Conservation (phyloP, 2,329 filamentous ascomycete genomes). For the Eutypa lata region DNA sequence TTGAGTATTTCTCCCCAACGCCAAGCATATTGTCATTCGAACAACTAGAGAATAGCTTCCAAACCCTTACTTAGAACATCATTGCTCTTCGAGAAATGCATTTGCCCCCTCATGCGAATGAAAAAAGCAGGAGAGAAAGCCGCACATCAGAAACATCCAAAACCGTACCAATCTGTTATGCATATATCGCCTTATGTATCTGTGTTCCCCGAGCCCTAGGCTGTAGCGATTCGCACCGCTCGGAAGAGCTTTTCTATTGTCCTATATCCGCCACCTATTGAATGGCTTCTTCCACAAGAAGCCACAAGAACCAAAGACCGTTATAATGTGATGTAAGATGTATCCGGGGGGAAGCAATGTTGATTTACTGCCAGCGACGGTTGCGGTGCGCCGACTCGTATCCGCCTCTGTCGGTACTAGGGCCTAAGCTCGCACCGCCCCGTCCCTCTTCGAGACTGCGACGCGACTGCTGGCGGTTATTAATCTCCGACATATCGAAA, state of each 20-base stretch:
- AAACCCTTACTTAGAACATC: too few species aligned
- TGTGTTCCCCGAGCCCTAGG: neutral
- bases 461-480: slow-evolving; percentile 50
- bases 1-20: too few species aligned
- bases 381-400: slow-evolving; percentile 33
- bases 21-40: too few species aligned
- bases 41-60: too few species aligned
- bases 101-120: too few species aligned
- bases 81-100: too few species aligned
- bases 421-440: slow-evolving; percentile 36
- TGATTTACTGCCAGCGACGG: slow-evolving; percentile 21
- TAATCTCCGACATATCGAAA: slow-evolving; percentile 70
- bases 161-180: slow-evolving; percentile 15
- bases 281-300: too few species aligned
- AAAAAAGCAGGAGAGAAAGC: neutral
- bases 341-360: neutral
- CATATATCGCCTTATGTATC: slow-evolving; percentile 9
- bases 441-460: slow-evolving; percentile 56
- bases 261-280: too few species aligned
- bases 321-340: neutral
- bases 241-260: too few species aligned
- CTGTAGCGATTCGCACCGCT: too few species aligned
- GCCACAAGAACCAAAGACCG: neutral
- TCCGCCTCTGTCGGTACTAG: slow-evolving; percentile 31
- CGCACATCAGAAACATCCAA: slow-evolving; percentile 4